phyloP scores from a whole-genome alignment of 2,329 filamentous ascomycete genomes.

The Ilyonectria robusta region DNA sequence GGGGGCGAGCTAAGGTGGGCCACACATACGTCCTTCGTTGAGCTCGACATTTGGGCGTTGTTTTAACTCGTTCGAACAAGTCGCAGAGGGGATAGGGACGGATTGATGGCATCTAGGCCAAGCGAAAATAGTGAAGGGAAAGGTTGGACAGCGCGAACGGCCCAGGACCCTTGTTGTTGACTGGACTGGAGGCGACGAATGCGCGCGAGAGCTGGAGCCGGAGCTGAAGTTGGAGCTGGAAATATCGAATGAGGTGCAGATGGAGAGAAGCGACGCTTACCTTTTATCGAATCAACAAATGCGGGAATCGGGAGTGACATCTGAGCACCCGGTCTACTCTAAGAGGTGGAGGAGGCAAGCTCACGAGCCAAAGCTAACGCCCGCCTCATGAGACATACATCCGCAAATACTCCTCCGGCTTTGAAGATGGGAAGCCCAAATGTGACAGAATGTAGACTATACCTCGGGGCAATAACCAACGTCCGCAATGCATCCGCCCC shows the following conservation, averaged over 20 bases:
- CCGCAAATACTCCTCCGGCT: conserved; percentile 37
- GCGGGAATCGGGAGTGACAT: conserved; percentile 14
- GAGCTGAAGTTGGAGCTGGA: conserved; percentile 11
- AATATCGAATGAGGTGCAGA: conserved; percentile 16
- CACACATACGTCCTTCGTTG: conserved; percentile 48
- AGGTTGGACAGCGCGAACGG: conserved; percentile 22
- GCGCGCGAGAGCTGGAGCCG: conserved; percentile 14
- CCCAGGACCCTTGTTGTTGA: conserved; percentile 11
- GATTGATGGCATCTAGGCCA: conserved; percentile 42
- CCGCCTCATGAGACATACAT: conserved; percentile 37
- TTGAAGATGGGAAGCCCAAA: conserved; percentile 37
- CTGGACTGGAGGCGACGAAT: conserved; percentile 12
- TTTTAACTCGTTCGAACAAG: conserved; percentile 37
- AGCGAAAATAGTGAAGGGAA: conserved; percentile 31
- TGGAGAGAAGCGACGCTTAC: conserved; percentile 17
- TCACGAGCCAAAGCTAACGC: conserved; percentile 28
- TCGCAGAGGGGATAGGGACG: conserved; percentile 26
- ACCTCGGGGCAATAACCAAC: conserved; percentile 38
- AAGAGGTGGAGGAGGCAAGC: conserved; percentile 34
- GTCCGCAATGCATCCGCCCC: conserved; percentile 35
- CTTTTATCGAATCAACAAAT: conserved; percentile 21
- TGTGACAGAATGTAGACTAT: conserved; percentile 42
- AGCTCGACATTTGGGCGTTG: conserved; percentile 51
- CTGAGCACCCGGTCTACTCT: conserved; percentile 34
- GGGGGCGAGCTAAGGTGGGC: conserved; percentile 26